Base-by-base conservation (phyloP, 1,139 yeast genomes). In the Pichia sp. region DNA sequence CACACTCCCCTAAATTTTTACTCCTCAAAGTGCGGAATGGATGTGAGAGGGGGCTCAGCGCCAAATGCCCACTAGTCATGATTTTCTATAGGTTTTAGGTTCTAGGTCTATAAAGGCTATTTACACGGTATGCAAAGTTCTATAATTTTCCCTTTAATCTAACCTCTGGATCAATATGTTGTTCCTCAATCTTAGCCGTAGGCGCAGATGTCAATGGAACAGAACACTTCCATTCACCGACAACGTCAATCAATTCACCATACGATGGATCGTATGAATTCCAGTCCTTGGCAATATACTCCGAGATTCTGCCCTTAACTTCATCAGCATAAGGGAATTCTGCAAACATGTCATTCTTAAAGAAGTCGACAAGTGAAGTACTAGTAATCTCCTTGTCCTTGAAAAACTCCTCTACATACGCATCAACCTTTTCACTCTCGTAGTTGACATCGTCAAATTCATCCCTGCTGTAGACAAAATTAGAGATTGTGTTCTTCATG, bases 141-240 rank as follows among this genome's bases (percentile, higher is more conserved):
- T 50, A 54, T 32, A 54, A 29, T 39, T 52, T 55, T 9, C 52
- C 35, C 21, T 44, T 51, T 2, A 46, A 17, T 24, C 14, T 19
- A 18, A 40, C 17, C 12, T 41, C 44, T 5, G 47, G 48, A 29
- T 53, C 57, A 24, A 45, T 37, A 35, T 46, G 50, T n/a, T 39
- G 40, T 0, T 38, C 34, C 6, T 51, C 42, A 14, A 52, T 45
- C 30, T 45, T 42, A 1, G 75, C 71, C 37, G 56, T 55, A 23
- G 74, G 72, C 11, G 70, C 61, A 2, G 66, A 61, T 2, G 74
- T 69, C 27, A 69, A 43, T 28, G 60, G 64, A 38, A 67, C 45
- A 11, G 50, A 49, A 15, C 67, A 56, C 48, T 69, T 70, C 60
- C 72, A 69, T 30, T 53, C 59, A 12, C 69, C 72, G 27, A 62